Evolutionary conservation across 495 filamentous ascomycete genomes (phyloP).

Genomic region (Penicillium ochrochloron): DNA sequence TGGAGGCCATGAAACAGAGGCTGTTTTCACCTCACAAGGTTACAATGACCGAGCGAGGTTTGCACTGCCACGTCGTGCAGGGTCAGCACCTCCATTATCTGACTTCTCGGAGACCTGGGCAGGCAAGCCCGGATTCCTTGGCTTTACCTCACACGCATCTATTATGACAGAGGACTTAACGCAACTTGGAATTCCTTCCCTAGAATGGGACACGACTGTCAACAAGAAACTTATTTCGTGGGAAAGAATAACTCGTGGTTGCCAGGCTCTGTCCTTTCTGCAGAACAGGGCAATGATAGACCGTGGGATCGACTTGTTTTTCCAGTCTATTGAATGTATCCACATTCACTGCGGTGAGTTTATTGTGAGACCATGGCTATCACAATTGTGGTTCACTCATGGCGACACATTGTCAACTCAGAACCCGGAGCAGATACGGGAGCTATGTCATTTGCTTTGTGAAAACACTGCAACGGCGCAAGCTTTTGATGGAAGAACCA

Average conservation of each 20-base stretch:
- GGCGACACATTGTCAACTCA: conserved; percentile 6
- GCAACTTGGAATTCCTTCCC: background rate
- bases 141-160: conserved; percentile 7
- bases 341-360: conserved; percentile 8
- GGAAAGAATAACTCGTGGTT: conserved; percentile 2
- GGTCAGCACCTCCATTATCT: conserved; percentile 5
- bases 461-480: conserved; percentile 5
- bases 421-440: background rate
- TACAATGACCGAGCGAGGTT: background rate
- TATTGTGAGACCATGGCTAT: conserved; percentile 8
- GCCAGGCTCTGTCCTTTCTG: conserved; percentile 2
- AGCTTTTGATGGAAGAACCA: conserved; percentile 5
- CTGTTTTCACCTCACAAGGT: background rate
- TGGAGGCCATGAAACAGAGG: background rate
- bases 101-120: background rate
- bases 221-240: background rate
- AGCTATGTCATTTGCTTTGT: conserved; percentile 6
- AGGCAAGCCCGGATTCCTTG: conserved; percentile 5
- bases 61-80: background rate
- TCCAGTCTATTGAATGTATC: conserved; percentile 12
- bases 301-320: conserved; percentile 9
- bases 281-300: conserved; percentile 11
- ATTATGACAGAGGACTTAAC: conserved; percentile 9
- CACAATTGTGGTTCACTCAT: conserved; percentile 8
- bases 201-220: background rate